phyloP scores from a whole-genome alignment of 306 rosid genomes.

The Myrica gale region DNA sequence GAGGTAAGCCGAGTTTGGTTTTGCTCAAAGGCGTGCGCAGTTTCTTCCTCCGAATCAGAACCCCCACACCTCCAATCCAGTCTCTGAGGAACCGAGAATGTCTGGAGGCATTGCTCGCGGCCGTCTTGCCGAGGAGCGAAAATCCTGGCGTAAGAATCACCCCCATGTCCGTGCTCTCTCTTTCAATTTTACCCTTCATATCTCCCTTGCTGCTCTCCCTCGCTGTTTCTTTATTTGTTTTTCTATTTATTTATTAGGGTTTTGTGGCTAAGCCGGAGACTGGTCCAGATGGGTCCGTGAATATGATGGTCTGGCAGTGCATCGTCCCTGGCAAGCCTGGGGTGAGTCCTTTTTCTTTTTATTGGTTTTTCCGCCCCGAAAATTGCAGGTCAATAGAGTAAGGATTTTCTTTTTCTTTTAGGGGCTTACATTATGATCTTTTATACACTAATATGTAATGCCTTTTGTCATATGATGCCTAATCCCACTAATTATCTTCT shows the following conservation, averaged over 20 bases:
- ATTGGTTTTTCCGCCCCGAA: no score
- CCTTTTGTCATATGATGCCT: no score
- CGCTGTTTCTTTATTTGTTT: not conserved
- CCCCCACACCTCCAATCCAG: no score
- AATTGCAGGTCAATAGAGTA: no score
- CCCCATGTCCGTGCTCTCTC: slow-evolving; percentile 20
- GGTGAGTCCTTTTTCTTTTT: slow-evolving; percentile 14
- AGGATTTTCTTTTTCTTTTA: no score
- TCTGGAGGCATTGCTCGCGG: slow-evolving; percentile 28
- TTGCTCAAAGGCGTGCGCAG: no score
- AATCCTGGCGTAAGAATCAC: slow-evolving; percentile 34
- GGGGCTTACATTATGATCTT: no score
- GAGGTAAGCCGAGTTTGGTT: no score
- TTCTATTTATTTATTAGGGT: slow-evolving; percentile 15
- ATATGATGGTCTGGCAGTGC: slow-evolving; percentile 38
- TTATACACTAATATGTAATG: no score
- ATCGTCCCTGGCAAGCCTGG: slow-evolving; percentile 31
- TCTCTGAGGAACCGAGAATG: slow-evolving; percentile 4
- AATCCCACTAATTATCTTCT: no score
- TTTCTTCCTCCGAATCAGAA: no score
- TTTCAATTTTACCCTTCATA: not conserved
- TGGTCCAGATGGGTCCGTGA: slow-evolving; percentile 26
- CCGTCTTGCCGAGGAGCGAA: slow-evolving; percentile 36
- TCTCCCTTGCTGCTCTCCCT: not conserved
- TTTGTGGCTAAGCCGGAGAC: slow-evolving; percentile 38